These are phyloP conservation scores for Saccharomycopsis javanensis DNA, from an alignment of 805 yeast genomes.

Conservation along the genomic window DNA sequence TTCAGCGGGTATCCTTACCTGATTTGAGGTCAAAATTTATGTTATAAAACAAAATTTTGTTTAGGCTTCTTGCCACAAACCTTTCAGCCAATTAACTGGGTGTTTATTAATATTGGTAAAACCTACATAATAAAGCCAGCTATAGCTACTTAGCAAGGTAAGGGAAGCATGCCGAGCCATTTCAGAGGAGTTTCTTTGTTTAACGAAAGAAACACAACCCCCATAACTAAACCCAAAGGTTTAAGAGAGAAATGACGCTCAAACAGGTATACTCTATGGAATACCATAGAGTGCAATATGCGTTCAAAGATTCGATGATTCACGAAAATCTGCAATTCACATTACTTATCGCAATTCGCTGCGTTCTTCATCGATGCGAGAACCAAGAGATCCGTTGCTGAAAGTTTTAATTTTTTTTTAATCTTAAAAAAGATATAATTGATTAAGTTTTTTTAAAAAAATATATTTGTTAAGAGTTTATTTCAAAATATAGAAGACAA, in stretches of 20 bases:
- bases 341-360: background rate
- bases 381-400: constrained; percentile 25
- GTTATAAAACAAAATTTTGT: background rate
- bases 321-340: constrained; percentile 34
- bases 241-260: constrained; percentile 33
- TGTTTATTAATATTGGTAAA: background rate
- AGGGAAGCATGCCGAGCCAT: constrained; percentile 1
- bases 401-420: constrained; percentile 28
- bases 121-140: constrained; percentile 1
- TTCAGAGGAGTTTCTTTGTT: background rate
- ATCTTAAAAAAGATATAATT: constrained; percentile 20
- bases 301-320: constrained; percentile 39
- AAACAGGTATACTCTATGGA: constrained; percentile 32
- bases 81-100: background rate
- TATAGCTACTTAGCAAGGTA: background rate
- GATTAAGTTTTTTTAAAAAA: constrained; percentile 1
- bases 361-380: constrained; percentile 15
- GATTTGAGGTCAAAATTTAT: constrained; percentile 1
- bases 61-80: constrained; percentile 1
- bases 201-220: constrained; percentile 23
- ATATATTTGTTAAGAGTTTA: constrained; percentile 9
- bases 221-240: constrained; percentile 28
- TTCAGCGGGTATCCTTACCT: constrained; percentile 1
- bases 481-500: constrained; percentile 10
- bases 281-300: constrained; percentile 37